phyloP scores from a whole-genome alignment of 768 basidiomycete species.

The Hypsizygus marmoreus region DNA sequence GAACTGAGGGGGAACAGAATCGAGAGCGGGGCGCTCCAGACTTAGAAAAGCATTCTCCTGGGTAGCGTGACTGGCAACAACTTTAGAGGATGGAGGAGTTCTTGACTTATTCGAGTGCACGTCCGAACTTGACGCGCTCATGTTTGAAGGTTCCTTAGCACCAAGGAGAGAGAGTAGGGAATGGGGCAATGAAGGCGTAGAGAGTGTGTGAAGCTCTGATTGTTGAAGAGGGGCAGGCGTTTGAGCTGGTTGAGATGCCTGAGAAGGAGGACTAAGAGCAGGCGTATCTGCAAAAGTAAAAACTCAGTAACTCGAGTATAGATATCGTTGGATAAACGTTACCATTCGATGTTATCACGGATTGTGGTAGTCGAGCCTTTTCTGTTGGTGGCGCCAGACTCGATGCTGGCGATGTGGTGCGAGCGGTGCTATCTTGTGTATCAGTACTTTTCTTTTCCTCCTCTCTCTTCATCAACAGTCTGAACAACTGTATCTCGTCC shows the following conservation, averaged over 20 bases:
- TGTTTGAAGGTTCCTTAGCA: slow-evolving; percentile 5
- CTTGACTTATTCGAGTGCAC: not conserved
- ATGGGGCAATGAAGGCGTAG: slow-evolving; percentile 10
- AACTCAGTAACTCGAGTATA: too few species aligned
- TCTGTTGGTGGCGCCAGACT: not conserved
- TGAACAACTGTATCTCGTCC: slow-evolving; percentile 86
- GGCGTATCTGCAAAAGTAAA: not conserved
- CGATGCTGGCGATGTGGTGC: not conserved
- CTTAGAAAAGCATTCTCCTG: slow-evolving; percentile 1
- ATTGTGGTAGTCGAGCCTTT: not conserved
- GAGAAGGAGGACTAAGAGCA: slow-evolving; percentile 1
- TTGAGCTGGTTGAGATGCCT: slow-evolving; percentile 10
- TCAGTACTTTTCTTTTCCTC: slow-evolving; percentile 49
- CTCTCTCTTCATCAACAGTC: slow-evolving; percentile 80
- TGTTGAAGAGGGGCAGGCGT: slow-evolving; percentile 6
- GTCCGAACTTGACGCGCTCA: not conserved
- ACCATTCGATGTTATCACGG: slow-evolving; percentile 6
- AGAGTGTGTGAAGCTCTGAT: not conserved
- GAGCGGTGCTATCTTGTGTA: slow-evolving; percentile 11
- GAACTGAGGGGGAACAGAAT: slow-evolving; percentile 30
- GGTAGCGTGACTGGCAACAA: not conserved
- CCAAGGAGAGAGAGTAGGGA: slow-evolving; percentile 13
- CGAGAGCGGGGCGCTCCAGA: slow-evolving; percentile 7
- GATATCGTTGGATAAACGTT: not conserved
- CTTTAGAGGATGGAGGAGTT: not conserved